Evolutionary conservation across 495 filamentous ascomycete species (phyloP).

Genomic region (Xylaria scruposa): DNA sequence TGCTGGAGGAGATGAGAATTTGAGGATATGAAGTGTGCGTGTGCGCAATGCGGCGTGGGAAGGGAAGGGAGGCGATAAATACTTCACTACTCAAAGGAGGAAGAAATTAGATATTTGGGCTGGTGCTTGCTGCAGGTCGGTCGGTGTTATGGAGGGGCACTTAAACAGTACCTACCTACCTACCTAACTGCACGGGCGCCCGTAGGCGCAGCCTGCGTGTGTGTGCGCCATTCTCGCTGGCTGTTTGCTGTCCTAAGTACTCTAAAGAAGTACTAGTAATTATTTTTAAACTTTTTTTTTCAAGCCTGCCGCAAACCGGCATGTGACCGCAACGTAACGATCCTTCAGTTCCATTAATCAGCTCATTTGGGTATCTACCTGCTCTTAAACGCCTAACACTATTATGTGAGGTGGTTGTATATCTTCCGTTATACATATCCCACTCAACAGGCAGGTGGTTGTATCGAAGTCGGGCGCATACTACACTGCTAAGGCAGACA

Average conservation of each 20-base stretch:
- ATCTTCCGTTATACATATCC: neutral
- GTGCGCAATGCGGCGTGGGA: neutral
- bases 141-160: constrained; percentile 3
- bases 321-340: constrained; percentile 17
- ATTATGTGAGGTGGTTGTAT: neutral
- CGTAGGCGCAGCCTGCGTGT: neutral
- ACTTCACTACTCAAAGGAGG: neutral
- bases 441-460: constrained; percentile 16
- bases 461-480: neutral
- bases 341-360: neutral
- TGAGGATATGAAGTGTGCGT: neutral
- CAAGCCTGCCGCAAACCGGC: neutral
- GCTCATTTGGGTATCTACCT: neutral
- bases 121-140: constrained; percentile 2
- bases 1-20: neutral
- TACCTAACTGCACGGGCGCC: neutral
- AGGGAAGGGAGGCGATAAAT: constrained; percentile 19
- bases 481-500: neutral
- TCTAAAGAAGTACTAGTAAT: neutral
- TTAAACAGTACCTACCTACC: neutral
- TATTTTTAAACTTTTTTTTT: constrained; percentile 16
- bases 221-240: neutral
- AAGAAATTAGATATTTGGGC: neutral
- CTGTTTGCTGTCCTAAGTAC: constrained; percentile 3
- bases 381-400: neutral